phyloP scores from a whole-genome alignment of 2,329 filamentous ascomycete species.

The Byssothecium circinans region DNA sequence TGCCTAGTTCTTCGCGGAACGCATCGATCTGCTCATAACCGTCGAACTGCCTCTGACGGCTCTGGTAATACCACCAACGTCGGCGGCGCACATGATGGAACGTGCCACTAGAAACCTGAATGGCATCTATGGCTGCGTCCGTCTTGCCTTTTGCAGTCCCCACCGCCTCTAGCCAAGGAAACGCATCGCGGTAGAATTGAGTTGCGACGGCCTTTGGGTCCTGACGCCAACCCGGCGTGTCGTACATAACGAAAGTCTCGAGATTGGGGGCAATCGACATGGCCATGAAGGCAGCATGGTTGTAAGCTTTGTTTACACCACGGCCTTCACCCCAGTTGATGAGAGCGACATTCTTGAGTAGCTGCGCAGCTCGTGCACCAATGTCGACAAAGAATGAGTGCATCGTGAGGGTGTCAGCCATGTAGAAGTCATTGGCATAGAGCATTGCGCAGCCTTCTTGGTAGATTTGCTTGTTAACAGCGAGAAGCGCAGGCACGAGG shows the following conservation, averaged over 20 bases:
- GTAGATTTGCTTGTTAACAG: slow-evolving; percentile 33
- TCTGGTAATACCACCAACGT: not conserved
- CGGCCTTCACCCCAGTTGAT: slow-evolving; percentile 25
- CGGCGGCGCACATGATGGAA: not conserved
- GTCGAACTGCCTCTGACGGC: not conserved
- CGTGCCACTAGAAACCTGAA: slow-evolving; percentile 12
- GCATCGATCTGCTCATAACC: slow-evolving; percentile 6
- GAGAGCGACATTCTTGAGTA: slow-evolving; percentile 30
- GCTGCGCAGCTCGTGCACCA: slow-evolving; percentile 22
- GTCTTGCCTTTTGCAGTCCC: slow-evolving; percentile 26
- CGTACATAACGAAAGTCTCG: slow-evolving; percentile 27
- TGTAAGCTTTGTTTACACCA: slow-evolving; percentile 33
- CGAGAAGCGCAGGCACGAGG: slow-evolving; percentile 31
- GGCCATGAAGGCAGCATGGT: slow-evolving; percentile 36
- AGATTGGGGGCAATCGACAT: slow-evolving; percentile 35
- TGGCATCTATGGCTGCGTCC: slow-evolving; percentile 34
- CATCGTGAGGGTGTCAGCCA: slow-evolving; percentile 31
- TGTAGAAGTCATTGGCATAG: slow-evolving; percentile 34
- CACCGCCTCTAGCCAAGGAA: slow-evolving; percentile 41
- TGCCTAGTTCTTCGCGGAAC: slow-evolving; percentile 23
- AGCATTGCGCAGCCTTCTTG: slow-evolving; percentile 28
- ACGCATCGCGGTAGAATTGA: slow-evolving; percentile 40
- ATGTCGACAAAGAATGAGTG: slow-evolving; percentile 39
- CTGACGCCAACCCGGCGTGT: slow-evolving; percentile 5
- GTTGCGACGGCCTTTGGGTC: slow-evolving; percentile 19